phyloP scores from a whole-genome alignment of 2,329 filamentous ascomycete genomes.

The Ophiocordyceps unilateralis region DNA sequence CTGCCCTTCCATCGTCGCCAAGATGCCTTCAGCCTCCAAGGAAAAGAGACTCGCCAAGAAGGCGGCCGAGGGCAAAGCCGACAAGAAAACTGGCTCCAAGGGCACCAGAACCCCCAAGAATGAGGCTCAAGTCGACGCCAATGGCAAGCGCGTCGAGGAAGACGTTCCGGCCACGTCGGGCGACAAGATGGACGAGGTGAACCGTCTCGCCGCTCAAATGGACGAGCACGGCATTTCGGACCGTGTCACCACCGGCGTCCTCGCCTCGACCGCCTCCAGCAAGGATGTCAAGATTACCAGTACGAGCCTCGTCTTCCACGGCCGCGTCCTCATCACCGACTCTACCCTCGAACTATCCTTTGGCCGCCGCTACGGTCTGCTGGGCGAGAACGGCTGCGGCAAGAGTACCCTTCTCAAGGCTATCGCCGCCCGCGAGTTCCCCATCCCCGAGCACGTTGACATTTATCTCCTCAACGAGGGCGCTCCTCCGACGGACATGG shows the following conservation, averaged over 20 bases:
- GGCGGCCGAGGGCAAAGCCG: conserved; percentile 49
- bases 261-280: conserved; percentile 68
- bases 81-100: conserved; percentile 55
- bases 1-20: conserved; percentile 16
- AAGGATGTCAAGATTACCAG: conserved; percentile 97
- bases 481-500: conserved; percentile 72
- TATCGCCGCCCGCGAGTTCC: conserved; percentile 84
- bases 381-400: conserved; percentile 98
- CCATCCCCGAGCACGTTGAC: conserved; percentile 90
- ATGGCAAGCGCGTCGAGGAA: conserved; percentile 36
- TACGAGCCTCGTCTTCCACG: conserved; percentile 89
- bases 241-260: conserved; percentile 92
- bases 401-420: conserved; percentile 97
- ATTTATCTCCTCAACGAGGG: conserved; percentile 98
- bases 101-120: conserved; percentile 56
- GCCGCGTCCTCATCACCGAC: conserved; percentile 87
- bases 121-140: conserved; percentile 45
- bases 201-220: conserved; percentile 81
- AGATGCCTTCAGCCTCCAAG: conserved; percentile 53
- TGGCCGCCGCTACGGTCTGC: conserved; percentile 79
- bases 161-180: conserved; percentile 53
- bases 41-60: conserved; percentile 57
- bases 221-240: conserved; percentile 94
- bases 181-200: conserved; percentile 63
- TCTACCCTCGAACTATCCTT: conserved; percentile 85